phyloP scores from a whole-genome alignment of 345 rosid genomes.

The Citrus cavaleriei region DNA sequence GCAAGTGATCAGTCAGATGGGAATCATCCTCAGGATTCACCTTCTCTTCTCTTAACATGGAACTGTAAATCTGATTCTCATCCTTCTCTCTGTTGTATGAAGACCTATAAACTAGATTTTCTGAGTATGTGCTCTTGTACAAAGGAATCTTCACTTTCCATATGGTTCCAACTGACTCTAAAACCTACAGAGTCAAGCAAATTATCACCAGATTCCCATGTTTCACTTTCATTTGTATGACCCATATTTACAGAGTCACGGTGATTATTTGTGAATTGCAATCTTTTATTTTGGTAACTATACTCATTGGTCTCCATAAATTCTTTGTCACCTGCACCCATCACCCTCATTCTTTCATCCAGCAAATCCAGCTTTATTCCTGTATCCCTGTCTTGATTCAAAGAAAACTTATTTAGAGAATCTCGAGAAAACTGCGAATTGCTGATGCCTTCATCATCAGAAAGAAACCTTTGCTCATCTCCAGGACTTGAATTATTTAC shows the following conservation, averaged over 20 bases:
- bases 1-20: constrained; percentile 9
- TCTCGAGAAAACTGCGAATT: constrained; percentile 18
- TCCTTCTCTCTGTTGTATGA: constrained; percentile 21
- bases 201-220: constrained; percentile 30
- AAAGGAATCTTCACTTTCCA: constrained; percentile 39
- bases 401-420: constrained; percentile 17
- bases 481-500: constrained; percentile 21
- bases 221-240: constrained; percentile 18
- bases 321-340: constrained; percentile 20
- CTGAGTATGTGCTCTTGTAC: constrained; percentile 25
- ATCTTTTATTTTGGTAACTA: constrained; percentile 22
- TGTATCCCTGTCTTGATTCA: constrained; percentile 23
- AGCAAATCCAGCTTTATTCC: constrained; percentile 13
- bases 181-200: constrained; percentile 34
- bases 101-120: constrained; percentile 34
- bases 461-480: constrained; percentile 12
- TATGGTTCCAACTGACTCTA: constrained; percentile 26
- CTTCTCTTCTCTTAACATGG: constrained; percentile 24
- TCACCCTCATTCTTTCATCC: constrained; percentile 16
- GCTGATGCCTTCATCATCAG: constrained; percentile 3
- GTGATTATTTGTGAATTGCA: constrained; percentile 24
- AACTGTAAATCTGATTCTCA: constrained; percentile 25
- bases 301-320: constrained; percentile 24
- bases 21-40: constrained; percentile 19
- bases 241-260: constrained; percentile 21